These are phyloP conservation scores for Platismatia glauca DNA, from an alignment of 495 filamentous ascomycete species.

Conservation along the genomic window DNA sequence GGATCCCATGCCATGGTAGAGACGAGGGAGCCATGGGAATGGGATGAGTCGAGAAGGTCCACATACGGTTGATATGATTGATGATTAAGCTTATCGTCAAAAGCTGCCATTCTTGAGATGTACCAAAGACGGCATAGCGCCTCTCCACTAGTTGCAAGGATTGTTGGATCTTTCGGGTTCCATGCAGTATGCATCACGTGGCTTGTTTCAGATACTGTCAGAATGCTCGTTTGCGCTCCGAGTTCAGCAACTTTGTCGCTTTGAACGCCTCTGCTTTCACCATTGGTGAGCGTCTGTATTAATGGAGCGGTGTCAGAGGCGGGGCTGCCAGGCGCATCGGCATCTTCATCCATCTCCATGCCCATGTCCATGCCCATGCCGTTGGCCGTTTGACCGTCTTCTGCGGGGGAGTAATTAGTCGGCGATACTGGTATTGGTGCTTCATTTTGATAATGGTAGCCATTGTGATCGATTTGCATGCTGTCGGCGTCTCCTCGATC, in stretches of 20 bases:
- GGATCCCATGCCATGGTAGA: conserved; percentile 66
- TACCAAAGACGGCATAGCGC: conserved; percentile 76
- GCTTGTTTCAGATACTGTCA: conserved; percentile 51
- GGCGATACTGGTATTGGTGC: conserved; percentile 33
- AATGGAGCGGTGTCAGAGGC: conserved; percentile 30
- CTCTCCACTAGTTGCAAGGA: conserved; percentile 68
- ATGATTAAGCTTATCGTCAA: conserved; percentile 34
- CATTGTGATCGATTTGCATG: conserved; percentile 25
- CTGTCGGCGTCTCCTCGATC: conserved; percentile 18
- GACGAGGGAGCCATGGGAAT: conserved; percentile 38
- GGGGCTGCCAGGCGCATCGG: conserved; percentile 35
- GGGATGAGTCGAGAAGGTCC: conserved; percentile 26
- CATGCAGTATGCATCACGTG: conserved; percentile 64
- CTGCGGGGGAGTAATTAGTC: conserved; percentile 36
- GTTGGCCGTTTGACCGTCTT: conserved; percentile 24
- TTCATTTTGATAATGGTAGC: conserved; percentile 18
- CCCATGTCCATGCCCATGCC: conserved; percentile 54
- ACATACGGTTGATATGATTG: conserved; percentile 26
- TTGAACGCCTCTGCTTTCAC: conserved; percentile 63
- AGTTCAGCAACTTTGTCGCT: conserved; percentile 57
- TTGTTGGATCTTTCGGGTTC: conserved; percentile 65
- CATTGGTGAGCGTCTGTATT: conserved; percentile 52
- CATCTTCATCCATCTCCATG: conserved; percentile 51
- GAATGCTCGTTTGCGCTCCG: conserved; percentile 53
- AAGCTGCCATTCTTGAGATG: conserved; percentile 39